Evolutionary conservation across 108 stramenopile species (phyloP), one percentile per base, ranked within the genome.

Genomic region (Nitzschia sp.): DNA sequence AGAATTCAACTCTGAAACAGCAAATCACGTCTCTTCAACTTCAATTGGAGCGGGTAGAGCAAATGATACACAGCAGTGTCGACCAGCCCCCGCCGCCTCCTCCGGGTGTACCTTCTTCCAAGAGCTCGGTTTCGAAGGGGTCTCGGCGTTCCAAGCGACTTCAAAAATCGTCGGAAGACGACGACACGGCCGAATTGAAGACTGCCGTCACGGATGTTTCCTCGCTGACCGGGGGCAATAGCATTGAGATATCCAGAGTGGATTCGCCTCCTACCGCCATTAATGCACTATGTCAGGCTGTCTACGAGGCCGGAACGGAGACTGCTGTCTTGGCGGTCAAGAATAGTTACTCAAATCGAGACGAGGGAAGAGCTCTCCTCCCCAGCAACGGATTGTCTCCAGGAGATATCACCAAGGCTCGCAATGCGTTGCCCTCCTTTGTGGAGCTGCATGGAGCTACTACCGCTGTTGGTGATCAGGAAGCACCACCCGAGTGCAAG

Each of bases 11-110:
- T 50, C 35, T 94, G 38, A 82, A 83, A 50, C 60, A 80, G 55
- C 78, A 89, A 56, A 45, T 91, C 38, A 89, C 88, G 5, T 74
- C 88, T 8, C 56, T 83, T 29, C 74, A 88, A 58, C 82, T 93
- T 8, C 54, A 79, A 62, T 48, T 85, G n/a, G 82, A 89, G 70
- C 75, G 88, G 31, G 25, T 64, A 6, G 74, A 75, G 26, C 63
- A 68, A 26, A 23, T 27, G 23, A 15, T 61, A 0, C 41, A n/a
- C 1, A 33, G 13, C 11, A 32, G n/a, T 11, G 57, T 33, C 11
- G 57, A 58, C 15, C 27, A 0, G 3, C 38, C 29, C 1, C 57
- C 31, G 32, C 27, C 29, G 31, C 32, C 15, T 13, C 23, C 3
- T 13, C 60, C n/a, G 45, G 13, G 41, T n/a, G 19, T 17, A 32